phyloP scores from a whole-genome alignment of 495 filamentous ascomycete species.

The Aspergillus diversus region DNA sequence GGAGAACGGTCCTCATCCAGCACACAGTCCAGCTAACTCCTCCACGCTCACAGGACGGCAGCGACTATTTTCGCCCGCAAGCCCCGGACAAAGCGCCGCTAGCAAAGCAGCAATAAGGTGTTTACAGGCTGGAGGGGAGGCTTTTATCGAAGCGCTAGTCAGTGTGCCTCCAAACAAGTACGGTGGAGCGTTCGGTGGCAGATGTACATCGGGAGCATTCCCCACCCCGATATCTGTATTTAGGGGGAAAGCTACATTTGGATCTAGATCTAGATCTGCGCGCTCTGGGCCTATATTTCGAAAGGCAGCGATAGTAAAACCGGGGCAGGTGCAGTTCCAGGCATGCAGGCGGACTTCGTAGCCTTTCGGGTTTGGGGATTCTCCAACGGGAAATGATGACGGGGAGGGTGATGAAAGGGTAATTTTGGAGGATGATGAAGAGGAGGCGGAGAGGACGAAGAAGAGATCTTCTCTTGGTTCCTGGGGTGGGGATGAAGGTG shows the following conservation, averaged over 20 bases:
- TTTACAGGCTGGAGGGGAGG: conserved; percentile 73
- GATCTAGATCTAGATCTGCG: too few relatives aligned
- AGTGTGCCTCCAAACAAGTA: conserved; percentile 59
- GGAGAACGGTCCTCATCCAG: conserved; percentile 49
- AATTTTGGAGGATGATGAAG: background rate
- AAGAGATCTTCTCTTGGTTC: background rate
- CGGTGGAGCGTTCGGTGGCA: background rate
- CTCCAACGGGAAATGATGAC: background rate
- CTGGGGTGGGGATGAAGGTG: background rate
- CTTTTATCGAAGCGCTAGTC: conserved; percentile 33
- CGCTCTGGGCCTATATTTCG: conserved; percentile 33
- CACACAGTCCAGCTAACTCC: conserved; percentile 79
- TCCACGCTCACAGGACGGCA: conserved; percentile 51
- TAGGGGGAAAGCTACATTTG: background rate
- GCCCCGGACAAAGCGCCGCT: conserved; percentile 62
- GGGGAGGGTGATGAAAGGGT: background rate
- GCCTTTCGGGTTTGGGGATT: conserved; percentile 28
- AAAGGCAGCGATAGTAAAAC: conserved; percentile 74
- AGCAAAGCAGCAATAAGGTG: conserved; percentile 85
- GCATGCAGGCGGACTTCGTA: conserved; percentile 74
- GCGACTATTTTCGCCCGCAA: conserved; percentile 45
- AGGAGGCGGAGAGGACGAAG: background rate
- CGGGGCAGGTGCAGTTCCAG: conserved; percentile 92
- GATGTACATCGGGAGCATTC: background rate
- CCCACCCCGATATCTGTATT: background rate